These are phyloP conservation scores for Candida vartiovaarae DNA, from an alignment of 805 yeast genomes.

Conservation along the genomic window DNA sequence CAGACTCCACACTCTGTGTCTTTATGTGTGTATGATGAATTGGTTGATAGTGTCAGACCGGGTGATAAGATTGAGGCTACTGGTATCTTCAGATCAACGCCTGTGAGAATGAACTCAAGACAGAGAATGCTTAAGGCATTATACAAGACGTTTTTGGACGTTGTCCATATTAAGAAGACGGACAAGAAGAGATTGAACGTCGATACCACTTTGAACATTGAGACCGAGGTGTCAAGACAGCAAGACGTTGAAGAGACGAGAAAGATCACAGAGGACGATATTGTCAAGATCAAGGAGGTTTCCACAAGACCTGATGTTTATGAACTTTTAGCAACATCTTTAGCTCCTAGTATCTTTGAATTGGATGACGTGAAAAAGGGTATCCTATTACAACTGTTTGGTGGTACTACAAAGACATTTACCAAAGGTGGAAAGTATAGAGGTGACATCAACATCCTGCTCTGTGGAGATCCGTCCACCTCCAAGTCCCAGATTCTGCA, in stretches of 20 bases:
- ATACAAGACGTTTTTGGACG: slow-evolving; percentile 91
- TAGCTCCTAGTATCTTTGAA: slow-evolving; percentile 96
- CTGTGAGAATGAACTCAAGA: slow-evolving; percentile 80
- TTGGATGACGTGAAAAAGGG: slow-evolving; percentile 96
- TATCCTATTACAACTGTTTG: slow-evolving; percentile 74
- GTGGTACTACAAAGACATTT: slow-evolving; percentile 93
- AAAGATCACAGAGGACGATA: slow-evolving; percentile 60
- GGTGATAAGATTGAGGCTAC: slow-evolving; percentile 96
- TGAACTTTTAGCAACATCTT: slow-evolving; percentile 77
- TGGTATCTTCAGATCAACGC: slow-evolving; percentile 89
- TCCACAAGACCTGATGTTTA: slow-evolving; percentile 73
- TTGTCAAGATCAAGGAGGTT: slow-evolving; percentile 52
- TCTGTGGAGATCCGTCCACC: slow-evolving; percentile 97
- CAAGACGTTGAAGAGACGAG: slow-evolving; percentile 74
- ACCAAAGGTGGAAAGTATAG: slow-evolving; percentile 90
- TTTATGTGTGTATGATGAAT: slow-evolving; percentile 88
- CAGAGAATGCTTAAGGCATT: slow-evolving; percentile 78
- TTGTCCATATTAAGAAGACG: slow-evolving; percentile 83
- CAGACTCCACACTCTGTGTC: slow-evolving; percentile 97
- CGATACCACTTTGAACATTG: slow-evolving; percentile 59
- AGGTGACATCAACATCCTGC: slow-evolving; percentile 94
- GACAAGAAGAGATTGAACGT: slow-evolving; percentile 77
- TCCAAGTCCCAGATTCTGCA: slow-evolving; percentile 94
- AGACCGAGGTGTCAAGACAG: slow-evolving; percentile 42
- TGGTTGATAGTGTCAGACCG: slow-evolving; percentile 90